Base-by-base conservation (phyloP, 2,329 filamentous ascomycete species). In the Pseudovirgaria hyperparasitica region DNA sequence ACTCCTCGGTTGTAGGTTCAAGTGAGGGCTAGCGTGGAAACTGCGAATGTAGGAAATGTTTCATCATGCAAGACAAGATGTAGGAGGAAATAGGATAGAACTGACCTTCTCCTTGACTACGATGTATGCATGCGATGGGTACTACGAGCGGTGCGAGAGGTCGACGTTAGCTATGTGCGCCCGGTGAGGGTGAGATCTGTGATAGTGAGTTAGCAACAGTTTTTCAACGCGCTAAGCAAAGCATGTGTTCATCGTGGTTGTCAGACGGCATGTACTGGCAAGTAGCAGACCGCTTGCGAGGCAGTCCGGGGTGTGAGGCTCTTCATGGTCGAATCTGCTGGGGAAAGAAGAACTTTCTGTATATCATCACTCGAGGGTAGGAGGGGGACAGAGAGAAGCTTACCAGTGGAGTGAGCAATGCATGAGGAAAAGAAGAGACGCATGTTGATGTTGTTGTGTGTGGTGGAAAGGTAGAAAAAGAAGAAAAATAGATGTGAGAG, bases 221-320 rank as follows among this genome's bases (percentile, higher is more conserved):
- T n/a, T n/a, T n/a, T n/a, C n/a, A n/a, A n/a, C n/a, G n/a, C n/a
- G n/a, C n/a, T n/a, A n/a, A n/a, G n/a, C n/a, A n/a, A n/a, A n/a
- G n/a, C n/a, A n/a, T n/a, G n/a, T n/a, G n/a, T n/a, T 33, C 35
- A 33, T 15, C 23, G 30, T 33, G 31, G 39, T 43, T 40, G 60
- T 84, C 79, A 84, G 79, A 81, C 74, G 74, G 69, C n/a, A 62
- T 58, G 76, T 85, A 85, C 80, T 86, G 80, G 80, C 80, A 81
- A 85, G 80, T 85, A 85, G 77, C 80, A 82, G 75, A 72, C 67
- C 50, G 55, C 64, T 62, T 64, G 67, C 60, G 61, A 63, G 54
- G 59, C 58, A 59, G 60, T 50, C 63, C 72, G 76, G 75, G 72
- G 69, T 68, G 65, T 62, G 62, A 51, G 41, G 63, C 76, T 82